A percentile compares a stretch with the other conserved stretches of the same genome.
These are phyloP conservation scores for Calycina herbarum DNA, from an alignment of 2,329 filamentous ascomycete species.

Conservation along the genomic window DNA sequence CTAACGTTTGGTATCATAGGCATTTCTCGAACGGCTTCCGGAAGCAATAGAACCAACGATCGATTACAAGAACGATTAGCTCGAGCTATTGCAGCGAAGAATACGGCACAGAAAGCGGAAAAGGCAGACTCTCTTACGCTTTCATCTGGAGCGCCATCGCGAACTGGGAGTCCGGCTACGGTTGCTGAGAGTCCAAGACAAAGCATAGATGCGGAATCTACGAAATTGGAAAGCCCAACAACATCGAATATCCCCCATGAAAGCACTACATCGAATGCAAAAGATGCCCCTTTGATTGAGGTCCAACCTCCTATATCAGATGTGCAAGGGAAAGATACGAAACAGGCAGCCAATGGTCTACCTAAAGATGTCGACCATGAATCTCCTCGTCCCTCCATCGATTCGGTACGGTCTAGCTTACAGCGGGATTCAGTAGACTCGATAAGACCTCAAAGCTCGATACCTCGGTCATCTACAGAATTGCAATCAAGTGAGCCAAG, in stretches of 20 bases:
- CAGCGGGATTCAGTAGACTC: slow-evolving; percentile 31
- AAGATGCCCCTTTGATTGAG: slow-evolving; percentile 21
- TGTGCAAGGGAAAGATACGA: background rate
- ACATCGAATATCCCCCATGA: slow-evolving; percentile 8
- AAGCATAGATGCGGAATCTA: slow-evolving; percentile 44
- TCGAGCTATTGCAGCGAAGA: slow-evolving; percentile 78
- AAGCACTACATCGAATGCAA: background rate
- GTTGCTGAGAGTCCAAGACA: slow-evolving; percentile 44
- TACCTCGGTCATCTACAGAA: slow-evolving; percentile 36
- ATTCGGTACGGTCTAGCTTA: slow-evolving; percentile 32
- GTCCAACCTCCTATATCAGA: slow-evolving; percentile 15
- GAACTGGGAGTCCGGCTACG: slow-evolving; percentile 53
- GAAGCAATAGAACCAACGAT: slow-evolving; percentile 67
- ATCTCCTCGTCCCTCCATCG: slow-evolving; percentile 30
- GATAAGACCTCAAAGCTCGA: slow-evolving; percentile 21
- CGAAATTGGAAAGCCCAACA: slow-evolving; percentile 19
- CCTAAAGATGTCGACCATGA: slow-evolving; percentile 24
- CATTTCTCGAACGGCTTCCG: slow-evolving; percentile 64
- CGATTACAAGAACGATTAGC: slow-evolving; percentile 87
- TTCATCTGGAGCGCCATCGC: slow-evolving; percentile 49
- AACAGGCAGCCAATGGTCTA: slow-evolving; percentile 19
- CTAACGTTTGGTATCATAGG: slow-evolving; percentile 35
- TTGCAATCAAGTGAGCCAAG: slow-evolving; percentile 22
- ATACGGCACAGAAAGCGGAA: slow-evolving; percentile 43
- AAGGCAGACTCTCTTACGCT: slow-evolving; percentile 49